Evolutionary conservation across 441 rosid genomes (phyloP).

Genomic region (Jatropha podagrica): DNA sequence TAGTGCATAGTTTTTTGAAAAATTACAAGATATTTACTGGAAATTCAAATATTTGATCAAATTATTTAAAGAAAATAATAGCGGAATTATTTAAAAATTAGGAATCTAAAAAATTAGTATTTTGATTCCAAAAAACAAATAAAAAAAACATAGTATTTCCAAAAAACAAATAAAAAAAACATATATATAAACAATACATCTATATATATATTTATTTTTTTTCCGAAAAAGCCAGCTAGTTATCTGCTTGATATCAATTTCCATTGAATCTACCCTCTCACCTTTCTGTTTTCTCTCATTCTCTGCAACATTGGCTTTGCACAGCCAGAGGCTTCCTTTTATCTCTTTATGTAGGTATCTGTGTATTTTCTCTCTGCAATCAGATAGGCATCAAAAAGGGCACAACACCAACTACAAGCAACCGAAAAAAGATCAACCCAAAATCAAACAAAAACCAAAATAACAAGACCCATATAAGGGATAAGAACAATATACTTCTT

Average conservation of each 20-base stretch:
- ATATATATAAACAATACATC: too few species aligned
- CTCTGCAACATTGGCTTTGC: neutral
- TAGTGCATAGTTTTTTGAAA: too few species aligned
- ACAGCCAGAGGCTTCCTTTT: neutral
- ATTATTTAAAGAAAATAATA: too few species aligned
- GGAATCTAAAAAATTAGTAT: too few species aligned
- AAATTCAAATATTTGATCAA: too few species aligned
- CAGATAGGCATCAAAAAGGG: neutral
- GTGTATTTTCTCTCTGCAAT: neutral
- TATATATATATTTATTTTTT: too few species aligned
- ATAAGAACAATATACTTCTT: constrained; percentile 2
- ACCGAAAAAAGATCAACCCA: constrained; percentile 1
- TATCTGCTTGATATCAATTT: neutral
- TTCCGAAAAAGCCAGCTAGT: neutral
- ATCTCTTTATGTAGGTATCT: neutral
- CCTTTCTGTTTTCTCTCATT: neutral
- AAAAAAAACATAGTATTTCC: too few species aligned
- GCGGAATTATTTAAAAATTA: too few species aligned
- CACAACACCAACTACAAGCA: constrained; percentile 15
- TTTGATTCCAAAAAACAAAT: too few species aligned
- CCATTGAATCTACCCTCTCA: neutral
- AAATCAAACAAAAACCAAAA: neutral
- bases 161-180: too few species aligned
- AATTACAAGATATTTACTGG: too few species aligned
- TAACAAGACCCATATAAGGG: neutral